These are phyloP conservation scores for Samsoniella hepiali DNA, from an alignment of 2,329 filamentous ascomycete species.

Conservation along the genomic window DNA sequence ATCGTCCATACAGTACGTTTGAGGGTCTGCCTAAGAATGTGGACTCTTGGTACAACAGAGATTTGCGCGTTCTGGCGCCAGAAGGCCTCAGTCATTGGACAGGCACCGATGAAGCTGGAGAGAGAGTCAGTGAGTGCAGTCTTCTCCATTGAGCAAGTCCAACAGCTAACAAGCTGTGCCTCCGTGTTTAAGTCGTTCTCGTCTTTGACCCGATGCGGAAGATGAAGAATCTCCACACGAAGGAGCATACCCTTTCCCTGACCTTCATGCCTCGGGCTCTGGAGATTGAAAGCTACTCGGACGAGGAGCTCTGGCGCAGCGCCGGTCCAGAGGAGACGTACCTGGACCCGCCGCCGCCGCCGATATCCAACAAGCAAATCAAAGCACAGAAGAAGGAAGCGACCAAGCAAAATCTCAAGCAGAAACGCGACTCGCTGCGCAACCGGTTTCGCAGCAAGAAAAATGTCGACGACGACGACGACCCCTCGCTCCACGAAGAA, in stretches of 20 bases:
- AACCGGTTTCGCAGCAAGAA: background rate
- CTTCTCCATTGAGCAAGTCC: no score
- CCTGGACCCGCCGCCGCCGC: conserved; percentile 27
- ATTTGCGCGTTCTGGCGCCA: conserved; percentile 28
- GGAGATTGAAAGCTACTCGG: conserved; percentile 29
- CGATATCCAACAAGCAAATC: conserved; percentile 20
- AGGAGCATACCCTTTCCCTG: conserved; percentile 23
- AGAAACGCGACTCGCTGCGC: conserved; percentile 15
- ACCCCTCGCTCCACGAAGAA: conserved; percentile 12
- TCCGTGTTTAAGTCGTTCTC: conserved; percentile 23
- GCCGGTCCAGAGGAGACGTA: conserved; percentile 27
- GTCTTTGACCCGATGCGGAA: conserved; percentile 25
- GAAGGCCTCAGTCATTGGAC: conserved; percentile 29
- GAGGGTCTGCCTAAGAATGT: conserved; percentile 25
- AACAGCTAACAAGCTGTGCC: background rate
- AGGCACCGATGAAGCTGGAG: conserved; percentile 22
- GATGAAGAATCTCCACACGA: conserved; percentile 26
- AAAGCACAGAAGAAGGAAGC: conserved; percentile 22
- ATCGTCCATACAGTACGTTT: conserved; percentile 29
- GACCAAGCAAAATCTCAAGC: conserved; percentile 13
- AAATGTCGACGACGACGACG: background rate
- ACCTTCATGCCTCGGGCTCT: conserved; percentile 31
- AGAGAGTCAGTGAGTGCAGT: conserved; percentile 23
- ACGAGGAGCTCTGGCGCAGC: conserved; percentile 28
- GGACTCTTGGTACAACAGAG: conserved; percentile 26